Base-by-base conservation (phyloP, 139 green algal species). In the Haematococcus lacustris region DNA sequence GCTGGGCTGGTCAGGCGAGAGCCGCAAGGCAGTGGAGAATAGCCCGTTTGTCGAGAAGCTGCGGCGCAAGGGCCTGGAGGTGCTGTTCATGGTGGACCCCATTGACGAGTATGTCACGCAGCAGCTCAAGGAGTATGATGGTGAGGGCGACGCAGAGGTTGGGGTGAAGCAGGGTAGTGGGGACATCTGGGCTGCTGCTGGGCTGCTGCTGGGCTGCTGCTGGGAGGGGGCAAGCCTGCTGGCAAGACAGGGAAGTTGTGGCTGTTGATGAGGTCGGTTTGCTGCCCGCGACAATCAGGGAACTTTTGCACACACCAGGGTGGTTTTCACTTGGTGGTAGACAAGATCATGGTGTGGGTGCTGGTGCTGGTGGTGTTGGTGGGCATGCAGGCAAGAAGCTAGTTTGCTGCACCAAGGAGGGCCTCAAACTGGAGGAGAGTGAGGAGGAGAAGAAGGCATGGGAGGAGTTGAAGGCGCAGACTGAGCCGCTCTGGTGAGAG, bases 51-150 rank as follows among this genome's bases (percentile, higher is more conserved):
- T 99, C 67, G 96, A 99, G 88, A 91, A 89, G 84, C 88, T 99
- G 30, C 94, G 93, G 83, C 93, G 92, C 83, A 93, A 92, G 82
- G 96, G 95, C 66, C 87, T 89, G 38, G 95, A 99, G 88, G 94
- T 99, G 69, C 86, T 99, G n/a, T 99, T 96, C 95, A 97, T 99
- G 94, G 88, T 94, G 33, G 95, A 99, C 81, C 95, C 95, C 80
- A 98, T 99, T 76, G 95, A 99, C 70, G 95, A 99, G 89, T 99
- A 99, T 75, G 94, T 94, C 1, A 96, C 98, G 60, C 95, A 98
- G 91, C 96, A 99, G 87, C 89, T 99, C 51, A 99, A 99, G 79
- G 83, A 88, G 77, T 88, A 88, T 51, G 83, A 88, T 47, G 83
- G 77, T 82, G 62, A 66, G 76, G n/a, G n/a, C n/a, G n/a, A n/a